Evolutionary conservation across 1,284 basidiomycete species (phyloP).

Genomic region (Neonothopanus nambi): DNA sequence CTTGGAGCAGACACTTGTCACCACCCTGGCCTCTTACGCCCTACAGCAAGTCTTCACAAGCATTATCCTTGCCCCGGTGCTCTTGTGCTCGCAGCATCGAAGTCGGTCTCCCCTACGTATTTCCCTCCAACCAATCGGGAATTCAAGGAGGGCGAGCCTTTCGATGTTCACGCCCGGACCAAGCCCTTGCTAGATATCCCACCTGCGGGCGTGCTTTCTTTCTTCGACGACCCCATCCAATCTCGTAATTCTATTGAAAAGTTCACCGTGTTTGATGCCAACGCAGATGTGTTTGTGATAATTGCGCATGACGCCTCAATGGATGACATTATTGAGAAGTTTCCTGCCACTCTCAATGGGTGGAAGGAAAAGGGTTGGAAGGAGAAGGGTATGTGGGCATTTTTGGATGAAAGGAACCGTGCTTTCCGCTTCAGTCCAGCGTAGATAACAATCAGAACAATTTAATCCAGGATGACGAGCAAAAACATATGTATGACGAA

Average conservation of each 20-base stretch:
- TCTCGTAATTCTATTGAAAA: conserved; percentile 5
- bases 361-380: conserved; percentile 28
- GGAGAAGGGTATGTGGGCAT: conserved; percentile 20
- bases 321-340: conserved; percentile 16
- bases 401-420: conserved; percentile 20
- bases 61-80: conserved; percentile 19
- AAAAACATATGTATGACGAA: no score
- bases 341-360: conserved; percentile 18
- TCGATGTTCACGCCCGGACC: conserved; percentile 14
- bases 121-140: conserved; percentile 1
- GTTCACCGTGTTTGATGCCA: conserved; percentile 21
- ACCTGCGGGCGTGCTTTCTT: background rate
- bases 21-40: conserved; percentile 24
- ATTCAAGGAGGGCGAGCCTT: background rate
- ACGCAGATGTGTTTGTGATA: conserved; percentile 22
- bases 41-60: conserved; percentile 16
- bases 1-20: conserved; percentile 24
- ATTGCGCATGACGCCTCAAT: conserved; percentile 22
- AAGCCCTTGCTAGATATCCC: conserved; percentile 17
- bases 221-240: conserved; percentile 2
- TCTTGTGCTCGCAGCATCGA: conserved; percentile 14
- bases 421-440: conserved; percentile 14
- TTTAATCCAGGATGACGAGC: no score
- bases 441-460: no score
- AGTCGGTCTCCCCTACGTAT: conserved; percentile 15